Conservation (phyloP, 73 alveolate species). For the Paramecium pentaurelia region DNA sequence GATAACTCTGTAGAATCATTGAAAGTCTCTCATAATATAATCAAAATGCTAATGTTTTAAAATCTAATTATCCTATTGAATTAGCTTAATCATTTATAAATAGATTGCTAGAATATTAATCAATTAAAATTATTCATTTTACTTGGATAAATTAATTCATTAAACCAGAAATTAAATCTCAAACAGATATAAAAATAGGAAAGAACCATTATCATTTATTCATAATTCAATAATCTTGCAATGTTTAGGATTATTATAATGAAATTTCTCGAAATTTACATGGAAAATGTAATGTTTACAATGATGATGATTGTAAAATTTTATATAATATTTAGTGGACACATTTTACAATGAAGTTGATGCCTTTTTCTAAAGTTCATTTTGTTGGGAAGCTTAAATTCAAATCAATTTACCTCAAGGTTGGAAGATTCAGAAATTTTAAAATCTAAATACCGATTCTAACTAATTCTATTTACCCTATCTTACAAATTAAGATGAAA, state of each 20-base stretch:
- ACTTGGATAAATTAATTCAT: background rate
- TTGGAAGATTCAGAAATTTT: background rate
- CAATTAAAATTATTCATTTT: conserved; percentile 4
- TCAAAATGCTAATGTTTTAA: background rate
- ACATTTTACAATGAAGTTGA: background rate
- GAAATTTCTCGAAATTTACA: background rate
- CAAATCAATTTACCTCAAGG: background rate
- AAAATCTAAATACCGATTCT: background rate
- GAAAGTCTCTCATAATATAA: background rate
- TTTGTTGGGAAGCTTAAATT: conserved; percentile 2
- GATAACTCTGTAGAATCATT: background rate
- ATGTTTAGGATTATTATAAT: background rate
- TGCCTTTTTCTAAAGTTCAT: background rate
- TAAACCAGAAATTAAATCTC: background rate
- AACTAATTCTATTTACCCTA: background rate
- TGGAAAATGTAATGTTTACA: background rate
- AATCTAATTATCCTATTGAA: background rate
- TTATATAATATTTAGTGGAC: background rate
- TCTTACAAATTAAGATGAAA: background rate
- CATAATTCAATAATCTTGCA: background rate
- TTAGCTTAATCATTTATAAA: background rate
- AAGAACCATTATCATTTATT: conserved; percentile 14
- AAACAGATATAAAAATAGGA: background rate
- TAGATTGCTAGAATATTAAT: background rate
- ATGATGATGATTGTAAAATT: background rate